Base-by-base conservation (phyloP, 306 rosid species). In the Sechiopsis laciniata region DNA sequence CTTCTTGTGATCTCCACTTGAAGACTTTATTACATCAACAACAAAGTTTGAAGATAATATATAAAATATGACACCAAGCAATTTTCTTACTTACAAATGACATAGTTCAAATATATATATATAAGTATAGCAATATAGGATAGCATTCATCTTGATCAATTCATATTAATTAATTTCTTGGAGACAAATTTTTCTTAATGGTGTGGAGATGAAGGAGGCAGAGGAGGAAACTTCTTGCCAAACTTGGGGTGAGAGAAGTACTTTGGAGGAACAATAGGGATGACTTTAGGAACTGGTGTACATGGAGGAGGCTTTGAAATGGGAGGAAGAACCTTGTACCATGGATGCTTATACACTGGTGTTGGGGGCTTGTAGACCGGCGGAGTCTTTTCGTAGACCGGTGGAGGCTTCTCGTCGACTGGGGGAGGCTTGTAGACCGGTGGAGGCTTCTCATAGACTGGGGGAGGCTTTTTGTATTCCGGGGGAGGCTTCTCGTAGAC, bases 271-370 rank as follows among this genome's bases (percentile, higher is more conserved):
- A 57, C 46, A 73, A 68, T 58, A 76, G n/a, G 59, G 77, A 73
- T 21, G 79, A 80, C 63, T 14, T 50, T 32, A 61, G 76, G 72
- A 74, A 57, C 65, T 72, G 78, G 54, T 56, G 72, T 48, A 70
- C 72, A 56, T 22, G 88, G 90, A 1, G 84, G 87, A 9, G 50
- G 17, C 74, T 81, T 83, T 32, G 84, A 83, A 73, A 80, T 40
- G 8, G 87, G 93, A 16, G 93, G 93, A 55, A 84, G 83, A 50
- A 76, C 85, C 71, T 82, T 82, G 20, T 67, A 69, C 78, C 35
- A 79, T 3, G 85, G 85, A 26, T 78, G 81, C 57, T 74, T 71
- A 64, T 73, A 75, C 15, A 55, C 0, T 0, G 87, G 86, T 2
- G 80, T 72, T 5, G 20, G 11, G 3, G 61, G 64, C 51, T 5